Base-by-base conservation (phyloP, 345 rosid genomes). In the Reutealis trisperma region DNA sequence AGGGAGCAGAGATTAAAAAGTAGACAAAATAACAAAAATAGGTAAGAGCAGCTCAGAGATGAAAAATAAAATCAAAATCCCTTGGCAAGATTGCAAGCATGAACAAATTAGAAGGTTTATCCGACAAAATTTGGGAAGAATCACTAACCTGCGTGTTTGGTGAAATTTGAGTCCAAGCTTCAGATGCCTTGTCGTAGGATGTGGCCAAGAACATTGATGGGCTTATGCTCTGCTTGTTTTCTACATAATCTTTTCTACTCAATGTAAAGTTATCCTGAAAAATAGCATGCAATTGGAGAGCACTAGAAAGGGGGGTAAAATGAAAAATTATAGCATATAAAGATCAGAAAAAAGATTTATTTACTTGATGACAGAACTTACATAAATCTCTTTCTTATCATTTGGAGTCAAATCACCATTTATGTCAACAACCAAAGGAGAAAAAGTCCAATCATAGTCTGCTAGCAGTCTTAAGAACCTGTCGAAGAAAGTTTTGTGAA, bases 181-280 rank as follows among this genome's bases (percentile, higher is more conserved):
- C 99, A 45, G 98, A 95, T 86, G 90, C 89, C 86, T 84, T 92
- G 83, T 95, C 99, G 81, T 93, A 93, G 65, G 96, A 85, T 45
- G 97, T 92, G 32, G 96, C 94, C 79, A 93, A 78, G 87, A 93
- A 95, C 98, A 93, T 90, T 61, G 92, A 88, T 42, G 92, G 84
- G 72, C 83, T 84, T 80, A 84, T 73, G 70, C 83, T 85, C 84
- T 87, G 88, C 22, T 51, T 45, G 80, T 87, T 87, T 67, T 83
- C 84, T 74, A 89, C 93, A 34, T 77, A 77, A 16, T 67, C 83
- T 77, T 90, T 90, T 88, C 98, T 89, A 81, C 85, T 93, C 77
- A 68, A 79, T 85, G 84, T 75, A 69, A 93, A 92, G 75, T 90
- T 87, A 69, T 90, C 94, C 99, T 95, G 68, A 73, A 75, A 60